Percentiles rank a stretch among this genome's conserved stretches.
These are phyloP conservation scores for Dendrobium huoshanense DNA, from an alignment of 106 monocot species.

Conservation along the genomic window DNA sequence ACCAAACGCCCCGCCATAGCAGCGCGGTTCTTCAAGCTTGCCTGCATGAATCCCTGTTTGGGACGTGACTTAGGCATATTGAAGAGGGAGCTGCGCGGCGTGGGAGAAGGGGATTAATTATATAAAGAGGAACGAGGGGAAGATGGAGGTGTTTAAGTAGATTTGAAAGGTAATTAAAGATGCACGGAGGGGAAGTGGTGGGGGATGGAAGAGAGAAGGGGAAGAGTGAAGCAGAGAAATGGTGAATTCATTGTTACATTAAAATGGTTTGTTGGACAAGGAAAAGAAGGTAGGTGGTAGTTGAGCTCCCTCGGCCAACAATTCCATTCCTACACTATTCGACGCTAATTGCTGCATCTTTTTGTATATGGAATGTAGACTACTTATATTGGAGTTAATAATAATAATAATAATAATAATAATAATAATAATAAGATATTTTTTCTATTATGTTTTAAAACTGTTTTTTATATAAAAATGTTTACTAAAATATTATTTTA, in stretches of 20 bases:
- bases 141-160: background rate
- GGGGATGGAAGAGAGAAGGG: background rate
- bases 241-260: slow-evolving; percentile 49
- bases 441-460: too few species aligned
- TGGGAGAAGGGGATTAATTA: background rate
- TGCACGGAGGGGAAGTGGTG: background rate
- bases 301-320: slow-evolving; percentile 30
- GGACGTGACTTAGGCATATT: too few species aligned
- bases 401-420: too few species aligned
- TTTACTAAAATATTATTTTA: too few species aligned
- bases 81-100: too few species aligned
- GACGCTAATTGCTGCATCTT: background rate
- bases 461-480: too few species aligned
- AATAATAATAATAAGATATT: too few species aligned
- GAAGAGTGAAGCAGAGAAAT: slow-evolving; percentile 2
- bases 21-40: slow-evolving; percentile 1
- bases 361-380: background rate
- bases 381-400: too few species aligned
- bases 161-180: background rate
- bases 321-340: background rate
- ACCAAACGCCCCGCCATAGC: slow-evolving; percentile 18
- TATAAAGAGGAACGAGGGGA: background rate
- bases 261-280: slow-evolving; percentile 31
- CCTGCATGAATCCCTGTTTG: background rate
- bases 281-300: slow-evolving; percentile 48